Conservation (phyloP, 768 basidiomycete species). For the Coprinopsis marcescibilis region DNA sequence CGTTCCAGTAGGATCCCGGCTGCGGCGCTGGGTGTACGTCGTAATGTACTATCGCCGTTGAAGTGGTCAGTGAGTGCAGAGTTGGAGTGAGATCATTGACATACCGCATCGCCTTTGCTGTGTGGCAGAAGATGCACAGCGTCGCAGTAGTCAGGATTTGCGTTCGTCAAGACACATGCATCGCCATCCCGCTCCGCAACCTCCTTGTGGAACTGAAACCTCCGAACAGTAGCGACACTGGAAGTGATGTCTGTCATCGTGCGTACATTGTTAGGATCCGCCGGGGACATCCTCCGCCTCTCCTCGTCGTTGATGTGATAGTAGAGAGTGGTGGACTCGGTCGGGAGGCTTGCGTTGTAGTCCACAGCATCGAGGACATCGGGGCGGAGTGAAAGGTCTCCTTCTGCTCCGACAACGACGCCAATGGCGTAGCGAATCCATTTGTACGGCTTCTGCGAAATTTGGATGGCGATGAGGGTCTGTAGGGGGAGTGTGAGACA, state of each 20-base stretch:
- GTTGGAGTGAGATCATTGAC: no score
- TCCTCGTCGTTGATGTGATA: slow-evolving; percentile 16
- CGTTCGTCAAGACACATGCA: slow-evolving; percentile 13
- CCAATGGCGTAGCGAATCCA: slow-evolving; percentile 19
- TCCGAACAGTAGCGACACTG: no score
- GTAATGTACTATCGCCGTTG: no score
- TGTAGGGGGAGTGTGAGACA: slow-evolving; percentile 2
- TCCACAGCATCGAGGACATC: slow-evolving; percentile 11
- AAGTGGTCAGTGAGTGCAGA: no score
- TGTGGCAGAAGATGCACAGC: no score
- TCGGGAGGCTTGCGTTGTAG: slow-evolving; percentile 10
- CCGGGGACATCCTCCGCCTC: slow-evolving; percentile 16
- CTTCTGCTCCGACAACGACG: slow-evolving; percentile 16
- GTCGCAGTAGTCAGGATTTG: no score
- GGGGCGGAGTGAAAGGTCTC: slow-evolving; percentile 12
- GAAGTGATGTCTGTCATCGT: slow-evolving; percentile 17
- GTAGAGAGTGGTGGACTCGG: slow-evolving; percentile 12
- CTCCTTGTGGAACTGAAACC: no score
- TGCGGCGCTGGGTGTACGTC: no score
- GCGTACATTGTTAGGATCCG: slow-evolving; percentile 12
- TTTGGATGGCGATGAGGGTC: slow-evolving; percentile 8
- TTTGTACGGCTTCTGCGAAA: slow-evolving; percentile 16
- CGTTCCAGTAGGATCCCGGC: no score
- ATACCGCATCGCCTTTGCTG: no score
- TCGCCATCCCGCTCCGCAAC: no score